Evolutionary conservation across 148 eudicot genomes (phyloP).

Genomic region (Fagopyrum tataricum): DNA sequence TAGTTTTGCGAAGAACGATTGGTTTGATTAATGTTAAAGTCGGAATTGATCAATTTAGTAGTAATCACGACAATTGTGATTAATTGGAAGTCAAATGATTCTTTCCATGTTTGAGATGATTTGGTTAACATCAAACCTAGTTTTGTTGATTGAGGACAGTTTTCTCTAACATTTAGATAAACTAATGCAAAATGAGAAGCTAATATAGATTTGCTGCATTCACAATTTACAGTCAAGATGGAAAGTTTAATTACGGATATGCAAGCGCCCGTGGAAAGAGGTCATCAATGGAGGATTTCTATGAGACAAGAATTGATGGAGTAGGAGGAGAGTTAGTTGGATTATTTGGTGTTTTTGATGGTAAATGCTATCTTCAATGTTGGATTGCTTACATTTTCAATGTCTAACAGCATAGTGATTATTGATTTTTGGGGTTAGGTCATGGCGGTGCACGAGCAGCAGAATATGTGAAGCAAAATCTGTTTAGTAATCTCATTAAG

Average conservation of each 20-base stretch:
- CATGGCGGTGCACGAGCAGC: slow-evolving; percentile 99
- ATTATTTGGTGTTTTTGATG: slow-evolving; percentile 94
- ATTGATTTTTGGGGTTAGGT: slow-evolving; percentile 26
- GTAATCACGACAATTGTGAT: too few relatives aligned
- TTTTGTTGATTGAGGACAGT: too few relatives aligned
- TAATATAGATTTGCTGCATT: background rate
- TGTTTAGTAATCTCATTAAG: slow-evolving; percentile 80
- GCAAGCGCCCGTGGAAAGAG: slow-evolving; percentile 94
- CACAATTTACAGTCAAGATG: slow-evolving; percentile 55
- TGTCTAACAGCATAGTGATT: too few relatives aligned
- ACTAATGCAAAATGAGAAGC: background rate
- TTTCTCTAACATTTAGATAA: background rate
- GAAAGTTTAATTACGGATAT: slow-evolving; percentile 89
- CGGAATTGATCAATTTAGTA: background rate
- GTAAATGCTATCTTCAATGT: slow-evolving; percentile 26
- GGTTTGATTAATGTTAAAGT: too few relatives aligned
- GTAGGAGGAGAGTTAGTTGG: slow-evolving; percentile 88
- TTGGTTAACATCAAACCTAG: too few relatives aligned
- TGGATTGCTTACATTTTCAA: too few relatives aligned
- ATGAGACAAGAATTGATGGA: slow-evolving; percentile 94
- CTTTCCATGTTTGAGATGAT: too few relatives aligned
- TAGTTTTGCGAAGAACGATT: background rate
- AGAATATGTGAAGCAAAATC: slow-evolving; percentile 85
- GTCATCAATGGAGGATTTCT: slow-evolving; percentile 97
- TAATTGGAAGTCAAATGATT: too few relatives aligned